phyloP scores from a whole-genome alignment of 2,329 filamentous ascomycete species.

The Ampelomyces quisqualis region DNA sequence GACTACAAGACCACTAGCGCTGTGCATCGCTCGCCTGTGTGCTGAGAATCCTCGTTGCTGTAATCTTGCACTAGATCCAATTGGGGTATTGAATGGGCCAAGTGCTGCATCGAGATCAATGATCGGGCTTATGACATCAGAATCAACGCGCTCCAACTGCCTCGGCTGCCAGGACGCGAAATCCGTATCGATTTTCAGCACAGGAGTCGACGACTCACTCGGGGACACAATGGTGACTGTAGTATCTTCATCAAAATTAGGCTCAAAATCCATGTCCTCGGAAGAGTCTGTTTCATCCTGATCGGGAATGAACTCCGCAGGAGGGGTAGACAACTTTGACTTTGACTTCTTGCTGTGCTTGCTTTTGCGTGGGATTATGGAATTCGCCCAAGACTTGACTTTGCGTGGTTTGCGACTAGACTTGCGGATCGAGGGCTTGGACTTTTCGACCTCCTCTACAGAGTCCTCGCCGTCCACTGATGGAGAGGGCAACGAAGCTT shows the following conservation, averaged over 20 bases:
- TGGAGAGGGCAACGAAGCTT: slow-evolving; percentile 33
- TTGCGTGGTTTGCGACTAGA: slow-evolving; percentile 60
- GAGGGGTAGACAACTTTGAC: slow-evolving; percentile 34
- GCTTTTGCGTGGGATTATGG: slow-evolving; percentile 64
- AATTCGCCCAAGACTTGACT: slow-evolving; percentile 71
- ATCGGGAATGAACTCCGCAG: slow-evolving; percentile 28
- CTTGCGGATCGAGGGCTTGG: slow-evolving; percentile 54
- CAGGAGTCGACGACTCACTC: slow-evolving; percentile 22
- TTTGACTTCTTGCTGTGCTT: slow-evolving; percentile 54
- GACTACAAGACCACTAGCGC: slow-evolving; percentile 72
- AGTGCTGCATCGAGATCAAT: slow-evolving; percentile 94
- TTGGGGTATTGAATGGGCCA: slow-evolving; percentile 84
- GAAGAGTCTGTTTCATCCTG: slow-evolving; percentile 37
- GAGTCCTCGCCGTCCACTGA: slow-evolving; percentile 29
- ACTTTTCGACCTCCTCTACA: slow-evolving; percentile 48
- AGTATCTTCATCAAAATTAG: slow-evolving; percentile 46
- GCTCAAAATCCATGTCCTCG: slow-evolving; percentile 42
- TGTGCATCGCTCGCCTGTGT: slow-evolving; percentile 70
- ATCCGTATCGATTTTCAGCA: slow-evolving; percentile 36
- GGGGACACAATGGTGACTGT: slow-evolving; percentile 46
- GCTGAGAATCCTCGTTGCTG: slow-evolving; percentile 40
- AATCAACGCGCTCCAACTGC: slow-evolving; percentile 41
- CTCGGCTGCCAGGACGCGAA: slow-evolving; percentile 43
- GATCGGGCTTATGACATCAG: slow-evolving; percentile 72
- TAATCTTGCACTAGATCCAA: slow-evolving; percentile 64